A percentile compares a stretch with the other conserved stretches of the same genome.
Conservation (phyloP, 2,329 filamentous ascomycete genomes). For the Proliferodiscus dingleyae region DNA sequence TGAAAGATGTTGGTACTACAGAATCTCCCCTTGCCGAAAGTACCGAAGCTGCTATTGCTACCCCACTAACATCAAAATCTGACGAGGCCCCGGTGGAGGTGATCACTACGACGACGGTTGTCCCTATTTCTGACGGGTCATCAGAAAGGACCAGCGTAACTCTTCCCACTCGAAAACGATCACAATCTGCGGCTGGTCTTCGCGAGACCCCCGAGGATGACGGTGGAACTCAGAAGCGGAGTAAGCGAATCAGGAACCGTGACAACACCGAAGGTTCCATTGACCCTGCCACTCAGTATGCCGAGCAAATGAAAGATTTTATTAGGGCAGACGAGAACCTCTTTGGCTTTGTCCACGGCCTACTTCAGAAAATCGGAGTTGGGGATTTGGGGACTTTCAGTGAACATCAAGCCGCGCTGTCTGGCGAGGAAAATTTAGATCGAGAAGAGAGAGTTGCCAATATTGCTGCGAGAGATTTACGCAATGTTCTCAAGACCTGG, state of each 20-base stretch:
- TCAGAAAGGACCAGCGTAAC: constrained; percentile 10
- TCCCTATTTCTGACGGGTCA: constrained; percentile 19
- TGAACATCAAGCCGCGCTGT: constrained; percentile 25
- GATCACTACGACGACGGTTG: constrained; percentile 19
- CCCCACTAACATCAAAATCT: constrained; percentile 13
- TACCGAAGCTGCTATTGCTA: constrained; percentile 12
- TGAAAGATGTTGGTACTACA: constrained; percentile 22
- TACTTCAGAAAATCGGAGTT: constrained; percentile 28
- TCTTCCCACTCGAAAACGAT: constrained; percentile 49
- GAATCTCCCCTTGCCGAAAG: constrained; percentile 22
- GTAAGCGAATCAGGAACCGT: constrained; percentile 59
- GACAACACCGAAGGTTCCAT: constrained; percentile 48
- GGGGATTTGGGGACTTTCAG: constrained; percentile 28
- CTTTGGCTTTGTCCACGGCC: constrained; percentile 25
- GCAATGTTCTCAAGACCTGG: constrained; percentile 34
- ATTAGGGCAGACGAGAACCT: constrained; percentile 27
- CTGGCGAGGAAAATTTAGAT: constrained; percentile 13
- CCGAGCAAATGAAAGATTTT: constrained; percentile 46
- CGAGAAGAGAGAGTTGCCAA: constrained; percentile 20
- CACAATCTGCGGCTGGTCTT: constrained; percentile 57
- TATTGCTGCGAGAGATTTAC: constrained; percentile 33
- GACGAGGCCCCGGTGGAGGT: constrained; percentile 18
- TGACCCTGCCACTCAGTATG: constrained; percentile 48
- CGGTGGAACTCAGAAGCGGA: constrained; percentile 53
- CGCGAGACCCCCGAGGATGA: constrained; percentile 54